Evolutionary conservation across 108 stramenopile species (phyloP), one percentile per base, ranked within the genome.

Genomic region (Cyclotella baltica): DNA sequence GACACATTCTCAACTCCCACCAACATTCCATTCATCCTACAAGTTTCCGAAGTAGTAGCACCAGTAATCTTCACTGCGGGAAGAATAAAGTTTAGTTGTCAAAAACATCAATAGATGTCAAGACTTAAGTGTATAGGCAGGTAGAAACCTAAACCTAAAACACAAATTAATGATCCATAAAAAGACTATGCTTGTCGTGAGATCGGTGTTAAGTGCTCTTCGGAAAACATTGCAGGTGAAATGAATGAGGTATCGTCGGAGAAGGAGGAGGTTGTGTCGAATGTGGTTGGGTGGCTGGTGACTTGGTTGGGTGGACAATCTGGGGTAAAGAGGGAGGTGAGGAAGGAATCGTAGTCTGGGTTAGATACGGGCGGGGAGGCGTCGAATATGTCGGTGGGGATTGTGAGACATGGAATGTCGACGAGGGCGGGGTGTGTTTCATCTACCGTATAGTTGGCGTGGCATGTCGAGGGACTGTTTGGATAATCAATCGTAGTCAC

Each of bases 41-140:
- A n/a, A n/a, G n/a, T n/a, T n/a, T 69, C 76, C 40, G 51, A 69
- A 53, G 67, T 2, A 56, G 63, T 69, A 23, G 80, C 80, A 81
- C 80, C 80, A 81, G 80, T 73, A 67, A 62, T 74, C 80, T 81
- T 71, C 80, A 81, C 80, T 81, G 80, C 80, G 80, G 80, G 80
- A 81, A 81, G 80, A 79, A 52, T 63, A 61, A 43, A 59, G 13
- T 62, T 10, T 53, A 53, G 52, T n/a, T 19, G 52, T 53, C 52
- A n/a, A n/a, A n/a, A n/a, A n/a, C n/a, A n/a, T n/a, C n/a, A n/a
- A n/a, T n/a, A n/a, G n/a, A n/a, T 13, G 40, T 43, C 19, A 56
- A 25, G 55, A 56, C 55, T n/a, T 56, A 56, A 56, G 20, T 20
- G 55, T 16, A 8, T 8, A 27, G 19, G 19, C 20, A 8, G 28